phyloP scores from a whole-genome alignment of 805 yeast genomes.

The Ogataea methylovora region DNA sequence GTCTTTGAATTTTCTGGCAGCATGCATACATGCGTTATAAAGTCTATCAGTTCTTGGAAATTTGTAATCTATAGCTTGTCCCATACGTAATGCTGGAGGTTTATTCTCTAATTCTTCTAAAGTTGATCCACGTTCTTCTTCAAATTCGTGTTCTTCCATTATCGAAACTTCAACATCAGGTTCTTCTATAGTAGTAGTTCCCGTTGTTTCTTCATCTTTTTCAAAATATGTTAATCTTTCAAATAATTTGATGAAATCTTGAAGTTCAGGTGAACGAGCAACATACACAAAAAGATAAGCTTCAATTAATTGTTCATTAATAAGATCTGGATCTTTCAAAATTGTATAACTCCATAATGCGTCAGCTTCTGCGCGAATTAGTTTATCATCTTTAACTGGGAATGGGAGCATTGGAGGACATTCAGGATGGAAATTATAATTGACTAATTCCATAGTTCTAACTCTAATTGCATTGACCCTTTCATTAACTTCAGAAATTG shows the following conservation, averaged over 20 bases:
- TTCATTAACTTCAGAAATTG: conserved; percentile 28
- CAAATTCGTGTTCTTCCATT: conserved; percentile 10
- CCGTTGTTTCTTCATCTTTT: conserved; percentile 14
- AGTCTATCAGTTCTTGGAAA: conserved; percentile 38
- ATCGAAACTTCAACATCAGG: conserved; percentile 3
- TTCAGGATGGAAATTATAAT: conserved; percentile 23
- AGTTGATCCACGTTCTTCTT: conserved; percentile 4
- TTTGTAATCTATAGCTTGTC: conserved; percentile 12
- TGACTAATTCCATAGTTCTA: conserved; percentile 23
- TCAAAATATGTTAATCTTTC: conserved; percentile 28
- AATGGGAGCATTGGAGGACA: conserved; percentile 70
- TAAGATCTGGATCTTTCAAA: conserved; percentile 32
- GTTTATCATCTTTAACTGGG: conserved; percentile 29
- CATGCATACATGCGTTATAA: conserved; percentile 57
- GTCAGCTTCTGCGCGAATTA: conserved; percentile 63
- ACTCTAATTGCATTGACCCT: conserved; percentile 34
- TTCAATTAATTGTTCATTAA: conserved; percentile 37
- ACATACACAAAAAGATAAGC: conserved; percentile 44
- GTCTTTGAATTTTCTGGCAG: conserved; percentile 52
- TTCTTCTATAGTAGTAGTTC: conserved; percentile 11
- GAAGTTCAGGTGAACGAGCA: conserved; percentile 23
- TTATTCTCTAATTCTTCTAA: not conserved
- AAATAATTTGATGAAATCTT: conserved; percentile 29
- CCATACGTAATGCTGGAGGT: conserved; percentile 6
- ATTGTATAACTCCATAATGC: conserved; percentile 64